phyloP scores from a whole-genome alignment of 2,329 filamentous ascomycete species.

The Fusarium gaditjirri region DNA sequence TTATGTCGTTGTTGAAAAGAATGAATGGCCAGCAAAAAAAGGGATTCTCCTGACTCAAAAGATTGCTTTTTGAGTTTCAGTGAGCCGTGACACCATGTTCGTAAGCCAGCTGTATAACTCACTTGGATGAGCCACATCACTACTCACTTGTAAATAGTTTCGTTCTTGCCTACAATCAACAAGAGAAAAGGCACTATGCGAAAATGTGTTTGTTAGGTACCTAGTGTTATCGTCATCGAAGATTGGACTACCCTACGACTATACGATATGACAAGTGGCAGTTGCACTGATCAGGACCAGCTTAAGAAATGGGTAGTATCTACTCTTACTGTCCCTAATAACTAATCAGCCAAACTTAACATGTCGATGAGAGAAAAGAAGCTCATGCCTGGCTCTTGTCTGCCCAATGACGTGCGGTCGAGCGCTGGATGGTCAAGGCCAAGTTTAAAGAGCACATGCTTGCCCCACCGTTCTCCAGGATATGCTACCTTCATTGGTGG shows the following conservation, averaged over 20 bases:
- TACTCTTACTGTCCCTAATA: not conserved
- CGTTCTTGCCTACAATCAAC: not conserved
- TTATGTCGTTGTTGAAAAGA: not conserved
- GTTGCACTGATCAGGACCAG: not conserved
- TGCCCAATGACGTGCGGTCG: not conserved
- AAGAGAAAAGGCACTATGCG: not conserved
- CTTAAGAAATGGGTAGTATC: not conserved
- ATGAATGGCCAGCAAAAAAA: not conserved
- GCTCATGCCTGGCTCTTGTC: not conserved
- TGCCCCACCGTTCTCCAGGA: not conserved
- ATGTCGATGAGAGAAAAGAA: not conserved
- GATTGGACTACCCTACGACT: not conserved
- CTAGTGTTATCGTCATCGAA: not conserved
- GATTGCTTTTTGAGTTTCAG: not conserved
- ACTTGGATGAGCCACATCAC: accelerated
- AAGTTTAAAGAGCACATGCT: not conserved
- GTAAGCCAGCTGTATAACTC: not conserved
- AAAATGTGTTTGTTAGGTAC: not conserved
- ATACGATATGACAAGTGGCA: not conserved
- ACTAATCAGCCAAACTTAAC: not conserved
- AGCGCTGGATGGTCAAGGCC: not conserved
- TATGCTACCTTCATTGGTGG: not conserved
- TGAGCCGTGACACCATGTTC: not conserved
- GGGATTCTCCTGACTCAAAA: not conserved
- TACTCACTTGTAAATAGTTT: not conserved